These are phyloP conservation scores for Termitomyces sp. DNA, from an alignment of 1,284 basidiomycete genomes.

Conservation along the genomic window DNA sequence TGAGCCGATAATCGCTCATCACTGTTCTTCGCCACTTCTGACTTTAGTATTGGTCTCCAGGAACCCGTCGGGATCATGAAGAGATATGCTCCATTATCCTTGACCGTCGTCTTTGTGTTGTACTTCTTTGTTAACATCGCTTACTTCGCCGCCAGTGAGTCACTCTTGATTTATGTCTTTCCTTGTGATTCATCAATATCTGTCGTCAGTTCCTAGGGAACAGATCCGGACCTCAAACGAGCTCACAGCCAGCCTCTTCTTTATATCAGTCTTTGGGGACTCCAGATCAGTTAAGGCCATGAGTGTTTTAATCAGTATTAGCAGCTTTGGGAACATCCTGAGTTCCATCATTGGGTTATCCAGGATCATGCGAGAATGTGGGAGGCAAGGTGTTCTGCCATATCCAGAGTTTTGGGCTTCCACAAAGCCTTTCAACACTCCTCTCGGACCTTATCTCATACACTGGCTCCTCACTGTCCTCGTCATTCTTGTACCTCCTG, in stretches of 20 bases:
- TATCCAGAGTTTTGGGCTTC: constrained; percentile 38
- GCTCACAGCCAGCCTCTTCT: constrained; percentile 46
- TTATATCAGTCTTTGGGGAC: constrained; percentile 45
- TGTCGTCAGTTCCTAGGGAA: constrained; percentile 36
- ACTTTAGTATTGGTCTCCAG: constrained; percentile 12
- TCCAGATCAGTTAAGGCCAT: constrained; percentile 33
- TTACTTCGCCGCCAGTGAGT: constrained; percentile 31
- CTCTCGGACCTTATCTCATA: constrained; percentile 17
- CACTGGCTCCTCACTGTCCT: too few species aligned
- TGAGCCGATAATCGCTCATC: constrained; percentile 5
- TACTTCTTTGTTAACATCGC: constrained; percentile 46
- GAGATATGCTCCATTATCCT: constrained; percentile 38
- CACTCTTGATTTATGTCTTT: not conserved
- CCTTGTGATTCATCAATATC: constrained; percentile 14
- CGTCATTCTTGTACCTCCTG: constrained; percentile 48
- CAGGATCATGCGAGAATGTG: constrained; percentile 38
- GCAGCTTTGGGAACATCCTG: constrained; percentile 29
- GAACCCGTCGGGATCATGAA: constrained; percentile 31
- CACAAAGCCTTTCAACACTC: constrained; percentile 42
- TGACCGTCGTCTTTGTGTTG: constrained; percentile 36
- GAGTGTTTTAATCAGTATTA: constrained; percentile 36
- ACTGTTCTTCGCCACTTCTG: not conserved
- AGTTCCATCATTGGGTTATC: constrained; percentile 38
- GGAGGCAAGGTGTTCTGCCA: constrained; percentile 38
- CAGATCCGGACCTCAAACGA: constrained; percentile 37